Base-by-base conservation (phyloP, 202 grass and related monocot species). In the Carex sylvatica region DNA sequence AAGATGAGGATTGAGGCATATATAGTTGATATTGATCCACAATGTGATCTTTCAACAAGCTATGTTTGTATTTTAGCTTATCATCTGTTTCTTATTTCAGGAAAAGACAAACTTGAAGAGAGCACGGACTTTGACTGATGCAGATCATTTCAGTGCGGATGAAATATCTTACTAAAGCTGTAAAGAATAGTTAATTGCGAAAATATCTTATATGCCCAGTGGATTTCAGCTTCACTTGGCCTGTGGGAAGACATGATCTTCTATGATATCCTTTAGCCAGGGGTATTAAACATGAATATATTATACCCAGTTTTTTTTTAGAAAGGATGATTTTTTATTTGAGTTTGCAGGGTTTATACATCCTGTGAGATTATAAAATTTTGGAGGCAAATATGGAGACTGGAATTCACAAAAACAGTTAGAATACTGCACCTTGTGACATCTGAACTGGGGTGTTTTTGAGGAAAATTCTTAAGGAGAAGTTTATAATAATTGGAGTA, bases 81-180 rank as follows among this genome's bases (percentile, higher is more conserved):
- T 68, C 30, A 54, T 66, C 65, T 53, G 49, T 65, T 79, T 55
- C 19, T 23, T 79, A 16, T 79, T 58, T 62, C 82, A 85, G 83
- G 83, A 68, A 11, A 85, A 64, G 46, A 69, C 56, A 26, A 65
- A 85, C 69, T 65, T 67, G 19, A 78, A 53, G 74, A 77, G 52
- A 77, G 46, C 70, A 8, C 74, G 16, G 18, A 35, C 74, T 58
- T 59, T 59, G 74, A 77, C 52, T 77, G 73, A 77, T 77, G 53
- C 52, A 59, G 74, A 77, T 77, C 51, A 77, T 35, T 77, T 59
- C 53, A 77, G 74, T 59, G 74, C 28, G 30, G 74, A 77, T 58
- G 74, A 77, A 28, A 58, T 77, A 36, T 77, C 74, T 59, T 77
- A 77, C 52, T 77, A 59, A 77, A 77, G 30, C 52, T 77, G 74